These are phyloP conservation scores for Penicillium herquei DNA, from an alignment of 495 filamentous ascomycete genomes.

Conservation along the genomic window DNA sequence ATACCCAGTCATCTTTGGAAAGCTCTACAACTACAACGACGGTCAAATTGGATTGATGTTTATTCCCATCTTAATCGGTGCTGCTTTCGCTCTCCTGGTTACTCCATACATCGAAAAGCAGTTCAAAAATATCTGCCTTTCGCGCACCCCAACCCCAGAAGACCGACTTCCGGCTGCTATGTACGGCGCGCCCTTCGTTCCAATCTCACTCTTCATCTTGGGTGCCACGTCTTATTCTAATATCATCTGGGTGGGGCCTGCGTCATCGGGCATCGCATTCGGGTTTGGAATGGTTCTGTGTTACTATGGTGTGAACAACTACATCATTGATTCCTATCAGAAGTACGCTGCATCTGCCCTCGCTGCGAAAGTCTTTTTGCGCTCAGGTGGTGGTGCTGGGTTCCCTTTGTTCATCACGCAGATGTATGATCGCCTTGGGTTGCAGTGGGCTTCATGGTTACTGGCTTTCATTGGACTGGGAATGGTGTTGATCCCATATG, in stretches of 20 bases:
- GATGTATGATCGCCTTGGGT: conserved; percentile 50
- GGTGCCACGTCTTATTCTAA: conserved; percentile 58
- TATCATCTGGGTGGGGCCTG: conserved; percentile 64
- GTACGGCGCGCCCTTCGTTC: conserved; percentile 34
- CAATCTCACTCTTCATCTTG: conserved; percentile 53
- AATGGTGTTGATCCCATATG: conserved; percentile 45
- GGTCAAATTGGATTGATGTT: conserved; percentile 36
- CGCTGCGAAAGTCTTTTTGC: conserved; percentile 35
- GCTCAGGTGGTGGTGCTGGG: conserved; percentile 36
- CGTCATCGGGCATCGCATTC: conserved; percentile 61
- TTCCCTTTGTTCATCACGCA: conserved; percentile 51
- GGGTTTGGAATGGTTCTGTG: conserved; percentile 68
- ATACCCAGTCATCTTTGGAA: conserved; percentile 59
- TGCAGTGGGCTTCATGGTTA: conserved; percentile 57
- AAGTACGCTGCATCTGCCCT: conserved; percentile 35
- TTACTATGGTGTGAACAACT: conserved; percentile 68
- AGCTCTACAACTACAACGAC: conserved; percentile 48
- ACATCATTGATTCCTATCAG: conserved; percentile 66
- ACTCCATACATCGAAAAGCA: conserved; percentile 37
- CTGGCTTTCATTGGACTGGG: conserved; percentile 53
- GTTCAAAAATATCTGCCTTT: conserved; percentile 24
- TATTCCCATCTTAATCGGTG: conserved; percentile 41
- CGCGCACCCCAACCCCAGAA: conserved; percentile 30
- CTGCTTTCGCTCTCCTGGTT: conserved; percentile 52
- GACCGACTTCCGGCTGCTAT: conserved; percentile 36